A percentile compares a stretch with the other conserved stretches of the same genome.
phyloP scores from a whole-genome alignment of 2,329 filamentous ascomycete genomes.

The Penicillium sp. region DNA sequence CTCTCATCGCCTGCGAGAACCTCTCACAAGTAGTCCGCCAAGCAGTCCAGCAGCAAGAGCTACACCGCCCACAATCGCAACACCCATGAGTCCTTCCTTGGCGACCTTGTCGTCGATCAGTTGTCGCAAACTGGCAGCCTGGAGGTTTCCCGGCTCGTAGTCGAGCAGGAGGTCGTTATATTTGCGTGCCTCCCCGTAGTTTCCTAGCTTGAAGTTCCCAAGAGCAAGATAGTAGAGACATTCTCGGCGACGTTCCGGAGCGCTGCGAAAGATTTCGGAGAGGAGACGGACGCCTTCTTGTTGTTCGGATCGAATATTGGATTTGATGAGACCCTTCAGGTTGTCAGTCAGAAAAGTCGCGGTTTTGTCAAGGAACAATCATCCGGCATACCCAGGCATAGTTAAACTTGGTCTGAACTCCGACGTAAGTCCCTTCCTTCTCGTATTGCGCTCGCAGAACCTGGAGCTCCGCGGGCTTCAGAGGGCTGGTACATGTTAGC shows the following conservation, averaged over 20 bases:
- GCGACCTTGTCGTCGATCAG: constrained; percentile 96
- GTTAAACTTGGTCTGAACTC: constrained; percentile 98
- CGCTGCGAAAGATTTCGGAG: constrained; percentile 92
- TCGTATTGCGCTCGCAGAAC: constrained; percentile 93
- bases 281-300: constrained; percentile 91
- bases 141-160: constrained; percentile 85
- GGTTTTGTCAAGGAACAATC: not conserved
- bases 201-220: constrained; percentile 96
- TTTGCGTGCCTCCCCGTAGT: constrained; percentile 88
- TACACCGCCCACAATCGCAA: constrained; percentile 89
- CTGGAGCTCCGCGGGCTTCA: constrained; percentile 87
- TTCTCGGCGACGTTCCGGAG: constrained; percentile 89
- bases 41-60: constrained; percentile 91
- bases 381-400: constrained; percentile 80
- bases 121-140: constrained; percentile 78
- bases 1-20: constrained; percentile 58
- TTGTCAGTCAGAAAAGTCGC: not conserved
- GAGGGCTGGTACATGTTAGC: constrained; percentile 55
- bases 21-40: constrained; percentile 79
- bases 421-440: constrained; percentile 95
- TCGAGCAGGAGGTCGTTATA: constrained; percentile 93
- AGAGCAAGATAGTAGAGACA: constrained; percentile 97
- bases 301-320: constrained; percentile 75
- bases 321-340: constrained; percentile 86
- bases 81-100: constrained; percentile 87